Conservation (phyloP, 371 early-diverging fungal genomes). For the Thermomucor indicae-seudaticae region DNA sequence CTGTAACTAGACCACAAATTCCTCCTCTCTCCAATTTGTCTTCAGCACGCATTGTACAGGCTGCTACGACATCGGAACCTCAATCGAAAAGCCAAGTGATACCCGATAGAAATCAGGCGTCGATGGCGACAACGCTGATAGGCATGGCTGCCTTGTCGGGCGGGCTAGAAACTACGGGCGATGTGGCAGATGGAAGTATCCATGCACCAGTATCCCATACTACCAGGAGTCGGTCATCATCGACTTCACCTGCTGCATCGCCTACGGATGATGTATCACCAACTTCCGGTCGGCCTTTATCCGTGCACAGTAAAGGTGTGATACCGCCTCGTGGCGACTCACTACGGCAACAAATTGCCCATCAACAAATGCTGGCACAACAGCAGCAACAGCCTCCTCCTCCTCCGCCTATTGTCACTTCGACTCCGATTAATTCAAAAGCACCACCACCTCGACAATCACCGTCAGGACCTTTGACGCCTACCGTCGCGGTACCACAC, state of each 20-base stretch:
- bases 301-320: not conserved
- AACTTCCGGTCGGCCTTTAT: not conserved
- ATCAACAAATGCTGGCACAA: constrained; percentile 23
- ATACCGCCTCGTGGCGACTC: constrained; percentile 1
- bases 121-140: not conserved
- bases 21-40: not conserved
- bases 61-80: not conserved
- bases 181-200: constrained; percentile 1
- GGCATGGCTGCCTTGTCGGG: not conserved
- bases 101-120: not conserved
- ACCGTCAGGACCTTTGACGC: constrained; percentile 7
- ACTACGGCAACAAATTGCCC: not conserved
- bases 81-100: not conserved
- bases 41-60: too few relatives aligned
- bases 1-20: not conserved
- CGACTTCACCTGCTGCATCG: not conserved
- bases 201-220: constrained; percentile 13
- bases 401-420: constrained; percentile 4
- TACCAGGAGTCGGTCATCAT: too few relatives aligned
- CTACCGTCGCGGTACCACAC: constrained; percentile 6
- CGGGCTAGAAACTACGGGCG: not conserved
- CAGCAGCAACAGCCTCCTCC: not conserved
- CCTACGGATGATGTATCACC: constrained; percentile 1
- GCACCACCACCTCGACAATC: not conserved
- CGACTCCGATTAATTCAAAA: constrained; percentile 14